phyloP scores from a whole-genome alignment of 495 filamentous ascomycete species.

The Aspergillus leporis region DNA sequence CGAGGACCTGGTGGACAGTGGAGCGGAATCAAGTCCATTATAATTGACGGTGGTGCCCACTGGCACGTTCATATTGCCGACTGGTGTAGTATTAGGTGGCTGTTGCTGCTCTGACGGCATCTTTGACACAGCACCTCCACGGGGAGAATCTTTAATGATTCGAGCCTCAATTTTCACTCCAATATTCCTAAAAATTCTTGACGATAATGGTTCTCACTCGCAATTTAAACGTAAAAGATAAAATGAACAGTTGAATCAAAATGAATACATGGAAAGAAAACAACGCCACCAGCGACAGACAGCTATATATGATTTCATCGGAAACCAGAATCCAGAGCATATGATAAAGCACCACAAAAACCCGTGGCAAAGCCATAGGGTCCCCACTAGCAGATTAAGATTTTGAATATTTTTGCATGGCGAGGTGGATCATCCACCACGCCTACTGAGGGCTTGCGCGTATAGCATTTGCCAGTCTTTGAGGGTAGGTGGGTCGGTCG shows the following conservation, averaged over 20 bases:
- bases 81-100: not conserved
- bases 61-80: not conserved
- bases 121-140: not conserved
- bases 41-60: not conserved
- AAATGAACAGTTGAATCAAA: not conserved
- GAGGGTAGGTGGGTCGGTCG: not conserved
- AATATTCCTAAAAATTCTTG: not conserved
- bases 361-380: not conserved
- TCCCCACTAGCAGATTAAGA: not conserved
- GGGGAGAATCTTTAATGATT: not conserved
- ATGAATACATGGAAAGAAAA: not conserved
- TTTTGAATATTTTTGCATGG: constrained; percentile 2
- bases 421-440: not conserved
- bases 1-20: constrained; percentile 12
- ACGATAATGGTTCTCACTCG: not conserved
- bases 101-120: not conserved
- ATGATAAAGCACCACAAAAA: not conserved
- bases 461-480: not conserved
- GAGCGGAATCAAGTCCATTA: constrained; percentile 7
- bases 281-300: not conserved
- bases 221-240: not conserved
- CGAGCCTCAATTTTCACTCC: no score
- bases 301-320: not conserved
- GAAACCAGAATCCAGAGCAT: constrained; percentile 1
- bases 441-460: not conserved